phyloP scores from a whole-genome alignment of 1,284 basidiomycete species.

The Pyrrhoderma lamaoense region DNA sequence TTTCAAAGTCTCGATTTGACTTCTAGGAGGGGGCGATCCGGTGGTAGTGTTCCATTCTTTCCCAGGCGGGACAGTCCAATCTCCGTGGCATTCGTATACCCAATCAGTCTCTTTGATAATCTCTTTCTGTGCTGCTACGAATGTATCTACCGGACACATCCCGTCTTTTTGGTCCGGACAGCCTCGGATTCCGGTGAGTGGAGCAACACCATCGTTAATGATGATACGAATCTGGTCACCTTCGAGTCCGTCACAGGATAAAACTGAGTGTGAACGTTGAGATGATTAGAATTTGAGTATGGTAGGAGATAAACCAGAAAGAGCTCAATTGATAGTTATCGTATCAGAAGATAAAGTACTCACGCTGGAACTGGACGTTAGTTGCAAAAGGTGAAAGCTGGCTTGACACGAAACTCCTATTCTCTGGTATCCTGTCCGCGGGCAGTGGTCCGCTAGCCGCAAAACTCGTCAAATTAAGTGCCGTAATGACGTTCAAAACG shows the following conservation, averaged over 20 bases:
- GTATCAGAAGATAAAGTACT: constrained; percentile 23
- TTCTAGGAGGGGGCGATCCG: constrained; percentile 35
- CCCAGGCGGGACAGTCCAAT: constrained; percentile 54
- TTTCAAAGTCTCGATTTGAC: too few relatives aligned
- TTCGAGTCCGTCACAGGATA: constrained; percentile 46
- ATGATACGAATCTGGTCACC: constrained; percentile 67
- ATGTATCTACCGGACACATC: constrained; percentile 71
- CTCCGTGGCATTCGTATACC: constrained; percentile 66
- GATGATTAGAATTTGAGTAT: constrained; percentile 5
- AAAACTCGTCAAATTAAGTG: constrained; percentile 65
- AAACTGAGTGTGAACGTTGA: constrained; percentile 31
- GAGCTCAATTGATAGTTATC: not conserved
- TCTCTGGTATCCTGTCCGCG: constrained; percentile 57
- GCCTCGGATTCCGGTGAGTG: constrained; percentile 67
- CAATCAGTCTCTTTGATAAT: constrained; percentile 67
- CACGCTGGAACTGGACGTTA: constrained; percentile 69
- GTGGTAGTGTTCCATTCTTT: constrained; percentile 52
- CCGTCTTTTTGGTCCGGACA: constrained; percentile 71
- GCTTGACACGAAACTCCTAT: constrained; percentile 55
- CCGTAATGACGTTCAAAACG: constrained; percentile 52
- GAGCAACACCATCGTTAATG: constrained; percentile 84
- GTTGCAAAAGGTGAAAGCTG: constrained; percentile 74
- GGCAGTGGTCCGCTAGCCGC: constrained; percentile 64
- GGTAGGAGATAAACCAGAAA: not conserved
- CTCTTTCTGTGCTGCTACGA: constrained; percentile 65